Base-by-base conservation (phyloP, 805 yeast species). In the Spathaspora sp. region DNA sequence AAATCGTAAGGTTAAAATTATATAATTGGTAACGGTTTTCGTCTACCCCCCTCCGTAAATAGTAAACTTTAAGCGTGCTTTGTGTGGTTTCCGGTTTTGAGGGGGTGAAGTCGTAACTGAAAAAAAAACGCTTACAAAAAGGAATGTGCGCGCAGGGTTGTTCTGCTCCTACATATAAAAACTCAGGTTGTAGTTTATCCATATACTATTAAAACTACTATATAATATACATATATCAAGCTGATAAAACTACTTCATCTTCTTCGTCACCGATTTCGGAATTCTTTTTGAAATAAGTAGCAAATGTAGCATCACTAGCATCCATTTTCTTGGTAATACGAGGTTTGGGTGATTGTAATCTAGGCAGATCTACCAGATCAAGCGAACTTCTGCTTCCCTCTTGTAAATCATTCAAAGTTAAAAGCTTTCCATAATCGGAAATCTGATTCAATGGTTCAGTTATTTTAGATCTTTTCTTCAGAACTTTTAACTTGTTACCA, bases 401-500 rank as follows among this genome's bases (percentile, higher is more conserved):
- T 48, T 72, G 73, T 48, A 76, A 62, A 43, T 76, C 79, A 20
- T 67, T 63, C n/a, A 74, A 58, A 1, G 75, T 67, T 61, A 70
- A 60, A 53, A 60, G 73, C 3, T 64, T 59, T 7, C 69, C 70
- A 55, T 73, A 75, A 52, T 73, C 68, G 0, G 69, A 62, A 9
- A 75, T 66, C 52, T 74, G 78, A 51, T 68, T 67, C 56, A 76
- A 63, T 10, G 78, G 78, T 44, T 65, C 66, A 6, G 56, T 44
- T 0, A 54, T 49, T 19, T 52, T 50, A 9, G 54, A 55, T n/a
- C 38, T 14, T 48, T 69, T 60, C 58, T 73, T 79, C 69, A 72
- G 9, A 8, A 53, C 44, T 56, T 72, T 76, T 52, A 93, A 69
- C 67, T 89, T 90, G 63, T 89, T 89, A n/a, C 87, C 84, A 35